These are phyloP conservation scores for Penicillium aurantiogriseum DNA, from an alignment of 2,329 filamentous ascomycete species.

Conservation along the genomic window DNA sequence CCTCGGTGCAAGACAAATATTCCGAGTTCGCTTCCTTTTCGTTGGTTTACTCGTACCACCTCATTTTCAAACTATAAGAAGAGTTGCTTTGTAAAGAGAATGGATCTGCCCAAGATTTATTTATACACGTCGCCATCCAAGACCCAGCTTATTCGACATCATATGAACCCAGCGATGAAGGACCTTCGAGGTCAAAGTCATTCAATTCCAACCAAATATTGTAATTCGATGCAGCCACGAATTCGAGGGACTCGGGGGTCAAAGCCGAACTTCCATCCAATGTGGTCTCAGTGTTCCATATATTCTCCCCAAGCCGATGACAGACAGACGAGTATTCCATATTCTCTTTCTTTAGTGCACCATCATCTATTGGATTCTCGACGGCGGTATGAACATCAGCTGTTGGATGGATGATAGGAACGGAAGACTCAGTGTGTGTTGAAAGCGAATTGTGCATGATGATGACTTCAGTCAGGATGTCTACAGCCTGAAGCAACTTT, in stretches of 20 bases:
- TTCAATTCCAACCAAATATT: slow-evolving; percentile 1
- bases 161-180: neutral
- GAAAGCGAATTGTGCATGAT: no score
- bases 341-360: no score
- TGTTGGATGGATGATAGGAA: no score
- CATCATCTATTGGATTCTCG: no score
- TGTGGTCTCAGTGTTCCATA: neutral
- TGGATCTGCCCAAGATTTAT: neutral
- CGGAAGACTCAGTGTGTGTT: neutral
- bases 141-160: neutral
- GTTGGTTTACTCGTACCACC: neutral
- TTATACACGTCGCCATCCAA: neutral
- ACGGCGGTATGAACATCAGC: neutral
- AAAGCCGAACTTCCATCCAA: neutral
- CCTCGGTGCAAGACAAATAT: no score
- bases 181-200: neutral
- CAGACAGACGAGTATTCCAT: neutral
- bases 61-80: neutral
- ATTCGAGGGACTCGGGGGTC: neutral
- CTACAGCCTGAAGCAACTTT: neutral
- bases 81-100: neutral
- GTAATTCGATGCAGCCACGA: neutral
- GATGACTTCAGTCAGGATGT: neutral
- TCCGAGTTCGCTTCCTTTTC: neutral
- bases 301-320: neutral